phyloP scores from a whole-genome alignment of 345 rosid species.

The Ricinus communis region DNA sequence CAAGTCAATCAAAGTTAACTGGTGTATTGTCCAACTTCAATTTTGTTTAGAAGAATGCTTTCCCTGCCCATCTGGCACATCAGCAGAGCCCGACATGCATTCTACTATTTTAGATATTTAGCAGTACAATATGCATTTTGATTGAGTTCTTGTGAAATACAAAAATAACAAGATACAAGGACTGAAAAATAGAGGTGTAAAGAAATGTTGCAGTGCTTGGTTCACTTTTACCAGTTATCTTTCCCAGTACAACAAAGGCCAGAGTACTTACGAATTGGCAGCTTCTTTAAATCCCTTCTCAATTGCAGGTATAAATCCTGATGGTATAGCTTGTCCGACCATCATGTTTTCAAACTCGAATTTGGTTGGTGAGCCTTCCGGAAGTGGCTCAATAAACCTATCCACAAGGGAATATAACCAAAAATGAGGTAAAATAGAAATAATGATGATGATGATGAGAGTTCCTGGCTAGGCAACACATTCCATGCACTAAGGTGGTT shows the following conservation, averaged over 20 bases:
- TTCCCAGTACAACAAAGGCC: neutral
- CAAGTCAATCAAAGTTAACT: too few relatives aligned
- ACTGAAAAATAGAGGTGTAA: neutral
- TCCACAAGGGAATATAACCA: conserved; percentile 16
- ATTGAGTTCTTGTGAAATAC: neutral
- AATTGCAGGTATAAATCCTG: conserved; percentile 89
- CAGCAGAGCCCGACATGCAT: neutral
- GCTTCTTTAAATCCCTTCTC: conserved; percentile 99
- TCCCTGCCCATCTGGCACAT: neutral
- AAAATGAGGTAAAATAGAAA: neutral
- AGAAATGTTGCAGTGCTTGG: too few relatives aligned
- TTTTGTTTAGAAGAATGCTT: neutral
- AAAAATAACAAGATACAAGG: neutral
- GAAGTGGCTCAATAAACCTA: conserved; percentile 88
- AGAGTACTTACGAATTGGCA: conserved; percentile 80
- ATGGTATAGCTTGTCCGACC: conserved; percentile 95
- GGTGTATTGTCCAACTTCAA: neutral
- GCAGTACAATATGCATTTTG: neutral
- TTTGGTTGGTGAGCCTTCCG: conserved; percentile 57
- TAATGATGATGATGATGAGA: too few relatives aligned
- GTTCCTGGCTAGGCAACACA: neutral
- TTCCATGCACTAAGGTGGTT: neutral
- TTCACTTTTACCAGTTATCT: neutral
- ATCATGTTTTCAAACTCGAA: conserved; percentile 93
- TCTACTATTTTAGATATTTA: neutral